Base-by-base conservation (phyloP, 2,329 filamentous ascomycete genomes). In the Fusarium humuli region DNA sequence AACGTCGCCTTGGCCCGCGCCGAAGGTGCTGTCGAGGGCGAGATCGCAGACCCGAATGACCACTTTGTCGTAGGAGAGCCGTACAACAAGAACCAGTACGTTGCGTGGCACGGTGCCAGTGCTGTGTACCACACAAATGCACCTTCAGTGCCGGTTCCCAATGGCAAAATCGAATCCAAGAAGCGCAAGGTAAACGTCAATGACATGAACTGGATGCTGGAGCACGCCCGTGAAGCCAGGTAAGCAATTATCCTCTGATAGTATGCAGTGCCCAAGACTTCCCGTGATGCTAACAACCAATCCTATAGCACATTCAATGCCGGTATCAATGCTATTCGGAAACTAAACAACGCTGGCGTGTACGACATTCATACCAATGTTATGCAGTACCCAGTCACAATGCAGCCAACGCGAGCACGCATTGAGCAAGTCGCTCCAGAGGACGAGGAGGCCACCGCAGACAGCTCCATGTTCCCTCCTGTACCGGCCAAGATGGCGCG, bases 81-180 rank as follows among this genome's bases (percentile, higher is more conserved):
- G n/a, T 99, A 99, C 85, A 98, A 99, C 85, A 94, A 95, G 82
- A 99, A 99, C 78, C 94, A 98, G 79, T 99, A 98, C 77, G 96
- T 99, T 29, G 96, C 96, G 29, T 99, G 96, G 96, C 94, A 97
- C 79, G 96, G 96, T 52, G 96, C 96, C 49, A 98, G 95, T 79
- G 91, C 93, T 41, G 96, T 99, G 25, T 99, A 99, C 79, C 94
- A 98, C 78, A 94, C 92, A 14, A 91, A 90, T 60, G 88, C 87
- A 3, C 93, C 94, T 2, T 90, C 91, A 23, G 89, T 93, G n/a
- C 93, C 94, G 4, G 84, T 91, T 61, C 90, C 89, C 32, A 90
- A 85, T 65, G 92, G 92, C 61, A 97, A 97, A 80, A 85, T 89
- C 10, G 92, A 94, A 72, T 87, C 88, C 69, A 97, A 97, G 83